phyloP scores from a whole-genome alignment of 139 green algal genomes.

The Chlamydomonas asymmetrica region DNA sequence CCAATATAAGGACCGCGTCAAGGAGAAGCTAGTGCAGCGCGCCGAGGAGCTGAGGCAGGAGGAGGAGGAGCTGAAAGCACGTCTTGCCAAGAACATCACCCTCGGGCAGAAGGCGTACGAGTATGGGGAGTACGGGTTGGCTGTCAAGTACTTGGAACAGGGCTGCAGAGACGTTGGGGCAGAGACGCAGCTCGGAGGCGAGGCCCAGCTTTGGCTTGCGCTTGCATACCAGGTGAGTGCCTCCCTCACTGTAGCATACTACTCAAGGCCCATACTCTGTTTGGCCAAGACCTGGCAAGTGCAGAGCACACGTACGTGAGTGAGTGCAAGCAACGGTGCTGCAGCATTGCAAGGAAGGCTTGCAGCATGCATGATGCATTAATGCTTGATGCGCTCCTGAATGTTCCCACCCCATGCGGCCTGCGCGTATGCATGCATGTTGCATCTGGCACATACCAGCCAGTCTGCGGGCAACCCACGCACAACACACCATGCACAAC shows the following conservation, averaged over 20 bases:
- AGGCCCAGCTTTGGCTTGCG: conserved; percentile 85
- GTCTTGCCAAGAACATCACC: conserved; percentile 30
- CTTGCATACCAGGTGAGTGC: conserved; percentile 75
- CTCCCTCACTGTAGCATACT: no score
- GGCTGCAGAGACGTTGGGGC: conserved; percentile 61
- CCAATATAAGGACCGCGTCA: conserved; percentile 79
- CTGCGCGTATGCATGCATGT: no score
- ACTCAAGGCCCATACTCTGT: no score
- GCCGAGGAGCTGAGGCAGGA: conserved; percentile 45
- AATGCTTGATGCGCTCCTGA: no score
- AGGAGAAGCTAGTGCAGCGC: conserved; percentile 63
- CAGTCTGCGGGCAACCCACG: no score
- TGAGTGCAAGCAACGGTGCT: not conserved
- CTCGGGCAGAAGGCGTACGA: conserved; percentile 52
- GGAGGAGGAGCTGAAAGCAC: conserved; percentile 40
- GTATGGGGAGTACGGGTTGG: conserved; percentile 63
- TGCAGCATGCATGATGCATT: no score
- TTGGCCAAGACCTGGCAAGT: no score
- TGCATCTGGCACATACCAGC: no score
- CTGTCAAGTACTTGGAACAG: conserved; percentile 53
- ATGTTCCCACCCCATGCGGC: no score
- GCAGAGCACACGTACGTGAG: not conserved
- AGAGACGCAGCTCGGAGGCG: conserved; percentile 67
- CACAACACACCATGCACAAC: no score
- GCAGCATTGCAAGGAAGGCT: no score